Base-by-base conservation (phyloP, 2,329 filamentous ascomycete species). In the Epichloe scottii region DNA sequence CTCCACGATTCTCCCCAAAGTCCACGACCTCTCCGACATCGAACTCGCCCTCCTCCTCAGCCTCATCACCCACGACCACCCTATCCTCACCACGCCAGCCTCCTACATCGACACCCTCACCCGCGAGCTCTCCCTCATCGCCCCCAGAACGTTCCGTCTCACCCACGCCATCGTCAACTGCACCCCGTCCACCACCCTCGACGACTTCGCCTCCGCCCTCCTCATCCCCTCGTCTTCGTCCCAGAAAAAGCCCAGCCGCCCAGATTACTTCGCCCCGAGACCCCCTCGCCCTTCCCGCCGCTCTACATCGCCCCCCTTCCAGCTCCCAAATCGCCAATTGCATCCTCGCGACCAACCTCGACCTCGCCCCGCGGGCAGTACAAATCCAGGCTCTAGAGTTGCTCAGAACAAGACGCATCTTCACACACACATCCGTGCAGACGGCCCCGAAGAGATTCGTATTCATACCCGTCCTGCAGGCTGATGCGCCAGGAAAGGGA, bases 31-130 rank as follows among this genome's bases (percentile, higher is more conserved):
- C 56, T 87, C 84, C 61, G 90, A 96, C 70, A 76, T 96, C 40
- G 90, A 96, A 69, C 79, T 97, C 53, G 93, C 91, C 23, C 71
- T 86, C 14, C 76, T 97, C 40, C 78, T 96, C 48, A 90, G 85
- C 63, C 78, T 97, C 48, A 76, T 89, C 55, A 82, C 84, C 53
- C 78, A 84, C 57, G 87, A 95, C 66, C 90, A 97, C 66, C 95
- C 89, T 69, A 82, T 97, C 59, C 81, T 97, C 62, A 85, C 89
- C 67, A 86, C 87, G 15, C 78, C 82, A 2, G 65, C 71, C 4
- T 70, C 78, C 37, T 70, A 73, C 49, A 68, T 91, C 51, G 75
- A 85, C 64, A 77, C 82, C 56, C 72, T 95, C n/a, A 75, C 83
- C 42, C 75, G 80, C 49, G 89, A 95, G 66, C 71, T 95, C 21